Evolutionary conservation across 2,329 filamentous ascomycete genomes (phyloP).

Genomic region (Fusarium sp.): DNA sequence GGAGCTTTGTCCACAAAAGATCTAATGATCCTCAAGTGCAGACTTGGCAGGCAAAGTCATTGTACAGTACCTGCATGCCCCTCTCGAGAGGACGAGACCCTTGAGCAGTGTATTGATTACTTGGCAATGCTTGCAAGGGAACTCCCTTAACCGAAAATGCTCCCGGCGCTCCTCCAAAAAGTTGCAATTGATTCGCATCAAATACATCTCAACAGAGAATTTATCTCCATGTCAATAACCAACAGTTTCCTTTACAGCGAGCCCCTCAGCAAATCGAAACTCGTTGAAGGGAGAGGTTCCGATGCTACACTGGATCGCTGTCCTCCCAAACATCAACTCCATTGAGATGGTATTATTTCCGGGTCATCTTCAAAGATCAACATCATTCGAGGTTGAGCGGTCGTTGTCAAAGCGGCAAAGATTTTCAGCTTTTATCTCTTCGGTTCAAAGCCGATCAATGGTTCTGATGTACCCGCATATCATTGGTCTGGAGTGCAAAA

Average conservation of each 20-base stretch:
- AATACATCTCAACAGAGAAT: background rate
- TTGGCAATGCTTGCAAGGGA: background rate
- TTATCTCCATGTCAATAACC: conserved; percentile 1
- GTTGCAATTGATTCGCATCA: background rate
- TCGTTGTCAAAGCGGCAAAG: background rate
- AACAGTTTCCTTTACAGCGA: background rate
- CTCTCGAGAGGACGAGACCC: background rate
- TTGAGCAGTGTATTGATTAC: conserved; percentile 1
- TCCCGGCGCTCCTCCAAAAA: background rate
- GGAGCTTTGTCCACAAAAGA: conserved; percentile 4
- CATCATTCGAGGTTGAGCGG: background rate
- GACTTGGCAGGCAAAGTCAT: background rate
- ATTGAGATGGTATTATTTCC: background rate
- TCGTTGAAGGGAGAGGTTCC: background rate
- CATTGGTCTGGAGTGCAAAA: conserved; percentile 19
- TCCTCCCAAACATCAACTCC: background rate
- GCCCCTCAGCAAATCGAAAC: background rate
- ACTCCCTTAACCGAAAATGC: background rate
- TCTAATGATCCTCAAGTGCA: background rate
- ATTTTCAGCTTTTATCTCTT: conserved; percentile 13
- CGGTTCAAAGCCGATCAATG: background rate
- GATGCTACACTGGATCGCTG: conserved; percentile 5
- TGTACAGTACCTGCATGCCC: conserved; percentile 25
- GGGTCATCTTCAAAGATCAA: background rate
- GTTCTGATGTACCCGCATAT: background rate